Conservation (phyloP, 805 yeast genomes). For the Candida vaughaniae region DNA sequence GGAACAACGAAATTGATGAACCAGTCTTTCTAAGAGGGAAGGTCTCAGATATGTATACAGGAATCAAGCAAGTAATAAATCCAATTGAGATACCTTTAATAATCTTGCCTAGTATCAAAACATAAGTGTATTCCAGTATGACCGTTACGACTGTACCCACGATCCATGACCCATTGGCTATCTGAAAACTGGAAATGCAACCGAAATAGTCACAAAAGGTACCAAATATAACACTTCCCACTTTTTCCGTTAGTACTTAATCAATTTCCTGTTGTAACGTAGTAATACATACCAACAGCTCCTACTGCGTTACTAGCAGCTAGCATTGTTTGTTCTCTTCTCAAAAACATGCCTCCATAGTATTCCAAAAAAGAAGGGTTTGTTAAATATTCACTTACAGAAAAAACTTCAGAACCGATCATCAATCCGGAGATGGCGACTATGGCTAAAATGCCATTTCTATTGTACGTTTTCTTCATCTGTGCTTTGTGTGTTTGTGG, state of each 20-base stretch:
- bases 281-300: conserved; percentile 24
- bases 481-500: neutral
- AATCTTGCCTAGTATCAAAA: conserved; percentile 27
- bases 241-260: conserved; percentile 3
- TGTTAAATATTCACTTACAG: conserved; percentile 21
- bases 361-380: conserved; percentile 19
- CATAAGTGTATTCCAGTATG: conserved; percentile 23
- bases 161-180: conserved; percentile 26
- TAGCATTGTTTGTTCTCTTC: conserved; percentile 24
- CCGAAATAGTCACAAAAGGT: conserved; percentile 29
- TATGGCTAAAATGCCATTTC: conserved; percentile 16
- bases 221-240: conserved; percentile 32
- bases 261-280: neutral
- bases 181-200: conserved; percentile 21
- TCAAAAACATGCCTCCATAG: conserved; percentile 18
- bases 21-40: conserved; percentile 23
- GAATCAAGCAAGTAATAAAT: conserved; percentile 26
- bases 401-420: conserved; percentile 27
- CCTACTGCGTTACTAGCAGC: conserved; percentile 32
- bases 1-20: conserved; percentile 22
- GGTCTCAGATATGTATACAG: conserved; percentile 32
- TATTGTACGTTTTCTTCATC: conserved; percentile 18
- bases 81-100: conserved; percentile 34
- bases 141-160: conserved; percentile 24
- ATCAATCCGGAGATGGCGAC: conserved; percentile 27